A percentile compares a stretch with the other conserved stretches of the same genome.
These are phyloP conservation scores for Solanum chmielewskii DNA, from an alignment of 257 asterid genomes.

Conservation along the genomic window DNA sequence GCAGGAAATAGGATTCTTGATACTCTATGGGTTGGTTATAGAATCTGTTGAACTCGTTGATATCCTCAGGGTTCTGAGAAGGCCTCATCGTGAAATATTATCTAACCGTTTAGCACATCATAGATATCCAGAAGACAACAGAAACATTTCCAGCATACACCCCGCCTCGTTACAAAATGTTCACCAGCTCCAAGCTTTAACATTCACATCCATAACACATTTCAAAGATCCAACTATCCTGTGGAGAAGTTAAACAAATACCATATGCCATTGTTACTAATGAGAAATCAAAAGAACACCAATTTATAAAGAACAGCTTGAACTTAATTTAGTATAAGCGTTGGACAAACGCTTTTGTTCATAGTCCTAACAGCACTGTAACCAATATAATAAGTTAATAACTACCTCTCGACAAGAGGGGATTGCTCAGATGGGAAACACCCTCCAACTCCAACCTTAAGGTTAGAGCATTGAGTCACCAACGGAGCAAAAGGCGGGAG, in stretches of 20 bases:
- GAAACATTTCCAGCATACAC: neutral
- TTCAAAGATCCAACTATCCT: neutral
- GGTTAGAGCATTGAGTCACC: neutral
- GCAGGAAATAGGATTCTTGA: neutral
- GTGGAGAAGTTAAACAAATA: neutral
- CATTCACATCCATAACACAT: neutral
- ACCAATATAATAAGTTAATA: neutral
- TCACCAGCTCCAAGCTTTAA: neutral
- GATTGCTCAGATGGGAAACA: neutral
- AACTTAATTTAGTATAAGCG: neutral
- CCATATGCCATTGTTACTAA: neutral
- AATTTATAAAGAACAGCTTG: neutral
- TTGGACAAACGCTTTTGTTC: neutral
- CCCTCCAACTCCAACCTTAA: neutral
- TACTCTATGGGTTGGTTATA: neutral
- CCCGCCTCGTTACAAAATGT: neutral
- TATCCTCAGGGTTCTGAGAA: conserved; percentile 4
- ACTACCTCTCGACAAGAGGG: neutral
- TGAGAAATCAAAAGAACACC: neutral
- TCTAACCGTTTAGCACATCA: neutral
- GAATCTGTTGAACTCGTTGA: neutral
- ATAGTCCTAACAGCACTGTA: neutral
- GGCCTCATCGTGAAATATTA: conserved; percentile 1
- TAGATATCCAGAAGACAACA: neutral
- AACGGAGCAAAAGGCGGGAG: neutral